Base-by-base conservation (phyloP, 129 eudicot species). In the Saussurea involucrata region DNA sequence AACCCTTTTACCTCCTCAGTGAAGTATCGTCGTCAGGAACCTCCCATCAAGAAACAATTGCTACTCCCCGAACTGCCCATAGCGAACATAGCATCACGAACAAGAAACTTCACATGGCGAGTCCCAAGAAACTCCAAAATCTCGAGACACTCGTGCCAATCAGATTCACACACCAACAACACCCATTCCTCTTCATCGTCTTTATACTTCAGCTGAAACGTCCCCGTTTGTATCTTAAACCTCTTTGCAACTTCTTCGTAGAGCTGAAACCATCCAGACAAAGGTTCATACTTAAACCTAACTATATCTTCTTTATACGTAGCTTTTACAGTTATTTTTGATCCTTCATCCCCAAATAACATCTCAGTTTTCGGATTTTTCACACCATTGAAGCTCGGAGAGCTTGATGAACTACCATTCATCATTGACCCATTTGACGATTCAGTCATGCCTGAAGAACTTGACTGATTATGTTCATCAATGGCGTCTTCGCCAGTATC, bases 151-250 rank as follows among this genome's bases (percentile, higher is more conserved):
- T 94, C 98, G 5, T 79, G 85, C 81, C 90, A 80, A 77, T 94
- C 98, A 1, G 92, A 86, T 33, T 94, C 97, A 29, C 78, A 89
- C 63, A 89, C 96, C 87, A 94, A 75, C 91, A 91, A 78, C 68
- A 94, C 92, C 97, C 97, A 94, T 79, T 94, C 97, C 77, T 89
- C 87, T 73, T 94, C 97, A 29, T 94, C 98, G 11, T 94, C 98
- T 58, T 77, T 82, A 72, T 94, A 94, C 80, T 95, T 91, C 65
- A 95, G 94, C 66, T 95, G 98, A 73, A 95, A 95, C 1, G 88
- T 77, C 69, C 93, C 96, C 1, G 71, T 57, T 60, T 86, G 92
- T 24, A 95, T 69, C 76, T 89, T 86, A 63, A 95, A 95, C 87
- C 98, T 85, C 80, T 78, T 88, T 8, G 92, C 93, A 57, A 95